Percentiles rank a stretch among this genome's conserved stretches.
These are phyloP conservation scores for Skeletonema grethae DNA, from an alignment of 108 stramenopile genomes.

Conservation along the genomic window DNA sequence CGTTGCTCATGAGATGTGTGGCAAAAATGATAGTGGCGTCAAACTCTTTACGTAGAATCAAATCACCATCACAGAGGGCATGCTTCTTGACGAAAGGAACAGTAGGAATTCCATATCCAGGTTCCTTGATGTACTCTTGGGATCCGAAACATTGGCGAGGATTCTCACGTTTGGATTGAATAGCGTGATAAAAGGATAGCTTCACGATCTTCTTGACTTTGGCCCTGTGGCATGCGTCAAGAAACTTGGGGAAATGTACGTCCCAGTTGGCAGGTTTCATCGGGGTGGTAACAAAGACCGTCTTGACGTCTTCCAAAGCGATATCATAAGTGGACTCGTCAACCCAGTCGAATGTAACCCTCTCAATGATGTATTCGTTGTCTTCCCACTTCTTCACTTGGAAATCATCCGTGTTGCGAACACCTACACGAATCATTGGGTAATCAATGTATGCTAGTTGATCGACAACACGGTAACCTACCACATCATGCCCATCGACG, in stretches of 20 bases:
- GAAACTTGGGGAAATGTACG: conserved; percentile 36
- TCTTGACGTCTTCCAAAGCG: conserved; percentile 45
- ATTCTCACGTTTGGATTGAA: conserved; percentile 14
- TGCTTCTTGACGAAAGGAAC: conserved; percentile 47
- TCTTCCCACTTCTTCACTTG: conserved; percentile 7
- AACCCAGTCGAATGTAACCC: conserved; percentile 44
- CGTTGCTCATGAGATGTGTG: conserved; percentile 53
- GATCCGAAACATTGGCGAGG: conserved; percentile 17
- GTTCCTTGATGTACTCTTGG: conserved; percentile 8
- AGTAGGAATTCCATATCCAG: conserved; percentile 23
- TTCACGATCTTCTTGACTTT: conserved; percentile 45
- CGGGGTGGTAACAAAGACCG: conserved; percentile 46
- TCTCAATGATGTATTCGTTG: conserved; percentile 27
- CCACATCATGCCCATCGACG: conserved; percentile 42
- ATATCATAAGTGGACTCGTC: conserved; percentile 36
- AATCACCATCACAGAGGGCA: conserved; percentile 45
- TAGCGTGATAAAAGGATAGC: conserved; percentile 50
- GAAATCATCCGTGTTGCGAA: conserved; percentile 10
- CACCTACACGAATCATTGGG: conserved; percentile 38
- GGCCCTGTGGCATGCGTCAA: conserved; percentile 44
- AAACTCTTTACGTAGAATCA: conserved; percentile 20
- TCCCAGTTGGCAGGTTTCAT: conserved; percentile 31
- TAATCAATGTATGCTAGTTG: conserved; percentile 32
- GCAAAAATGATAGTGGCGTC: conserved; percentile 46
- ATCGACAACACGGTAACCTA: conserved; percentile 37